Percentiles rank a stretch among this genome's conserved stretches.
Evolutionary conservation across 441 rosid genomes (phyloP).

Genomic region (Sinapis alba): DNA sequence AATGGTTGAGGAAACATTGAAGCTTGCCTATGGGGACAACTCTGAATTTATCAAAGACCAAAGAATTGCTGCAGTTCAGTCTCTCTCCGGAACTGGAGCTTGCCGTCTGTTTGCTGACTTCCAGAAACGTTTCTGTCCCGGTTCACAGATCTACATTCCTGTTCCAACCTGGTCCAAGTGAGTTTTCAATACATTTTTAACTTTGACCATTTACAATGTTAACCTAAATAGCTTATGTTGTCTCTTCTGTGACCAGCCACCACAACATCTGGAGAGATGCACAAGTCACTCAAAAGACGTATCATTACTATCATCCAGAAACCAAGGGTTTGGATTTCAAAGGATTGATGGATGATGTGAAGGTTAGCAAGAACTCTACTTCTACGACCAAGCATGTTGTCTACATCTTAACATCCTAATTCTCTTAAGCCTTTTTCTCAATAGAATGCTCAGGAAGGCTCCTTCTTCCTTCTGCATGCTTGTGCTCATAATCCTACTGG

Average conservation of each 20-base stretch:
- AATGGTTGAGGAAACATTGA: slow-evolving; percentile 88
- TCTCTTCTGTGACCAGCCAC: slow-evolving; percentile 60
- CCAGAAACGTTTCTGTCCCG: slow-evolving; percentile 84
- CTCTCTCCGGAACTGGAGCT: slow-evolving; percentile 97
- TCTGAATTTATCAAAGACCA: slow-evolving; percentile 79
- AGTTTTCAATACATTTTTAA: slow-evolving; percentile 39
- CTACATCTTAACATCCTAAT: slow-evolving; percentile 8
- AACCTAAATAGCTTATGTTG: background rate
- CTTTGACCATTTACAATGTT: background rate
- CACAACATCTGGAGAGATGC: slow-evolving; percentile 99
- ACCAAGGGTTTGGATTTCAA: slow-evolving; percentile 86
- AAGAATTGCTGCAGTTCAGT: slow-evolving; percentile 86
- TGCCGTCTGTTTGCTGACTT: slow-evolving; percentile 95
- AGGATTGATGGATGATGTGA: slow-evolving; percentile 81
- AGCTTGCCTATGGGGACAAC: slow-evolving; percentile 89
- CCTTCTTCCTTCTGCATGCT: slow-evolving; percentile 96
- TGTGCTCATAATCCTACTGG: slow-evolving; percentile 99
- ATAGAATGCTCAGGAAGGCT: slow-evolving; percentile 91
- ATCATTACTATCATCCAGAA: slow-evolving; percentile 88
- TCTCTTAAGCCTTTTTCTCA: background rate
- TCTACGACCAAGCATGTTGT: background rate
- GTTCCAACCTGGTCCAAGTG: slow-evolving; percentile 97
- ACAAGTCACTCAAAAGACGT: slow-evolving; percentile 73
- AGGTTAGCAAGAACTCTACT: slow-evolving; percentile 49
- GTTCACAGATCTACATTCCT: slow-evolving; percentile 89